Conservation (phyloP, 2,329 filamentous ascomycete genomes). For the Claviceps quebecensis region DNA sequence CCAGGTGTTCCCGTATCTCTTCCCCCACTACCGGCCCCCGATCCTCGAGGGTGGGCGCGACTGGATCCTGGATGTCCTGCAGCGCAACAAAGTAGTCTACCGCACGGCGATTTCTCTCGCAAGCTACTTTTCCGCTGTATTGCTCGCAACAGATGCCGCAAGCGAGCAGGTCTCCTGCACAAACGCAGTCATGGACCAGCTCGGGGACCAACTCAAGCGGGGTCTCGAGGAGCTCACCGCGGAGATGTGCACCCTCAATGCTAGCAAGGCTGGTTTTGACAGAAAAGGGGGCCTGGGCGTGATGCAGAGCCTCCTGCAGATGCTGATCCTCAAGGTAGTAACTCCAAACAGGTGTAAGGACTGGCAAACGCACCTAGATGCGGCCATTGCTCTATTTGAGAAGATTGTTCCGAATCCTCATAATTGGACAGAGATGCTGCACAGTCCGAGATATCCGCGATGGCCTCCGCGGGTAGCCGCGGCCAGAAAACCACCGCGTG, state of each 20-base stretch:
- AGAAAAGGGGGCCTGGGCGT: constrained; percentile 23
- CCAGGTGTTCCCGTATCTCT: constrained; percentile 46
- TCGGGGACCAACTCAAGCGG: constrained; percentile 30
- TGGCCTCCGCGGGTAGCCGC: constrained; percentile 19
- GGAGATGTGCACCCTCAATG: constrained; percentile 25
- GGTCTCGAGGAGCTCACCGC: constrained; percentile 29
- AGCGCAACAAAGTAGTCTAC: constrained; percentile 42
- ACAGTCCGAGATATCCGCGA: constrained; percentile 12
- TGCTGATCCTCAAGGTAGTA: constrained; percentile 38
- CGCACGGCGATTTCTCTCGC: constrained; percentile 42
- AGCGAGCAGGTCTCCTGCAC: constrained; percentile 22
- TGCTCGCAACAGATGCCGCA: constrained; percentile 22
- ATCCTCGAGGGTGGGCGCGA: constrained; percentile 41
- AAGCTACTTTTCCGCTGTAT: constrained; percentile 40
- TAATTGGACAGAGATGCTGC: constrained; percentile 23
- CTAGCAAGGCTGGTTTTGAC: constrained; percentile 15
- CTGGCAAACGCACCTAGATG: constrained; percentile 36
- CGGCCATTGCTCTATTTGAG: constrained; percentile 33
- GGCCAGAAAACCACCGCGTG: constrained; percentile 24
- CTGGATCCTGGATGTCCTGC: constrained; percentile 44
- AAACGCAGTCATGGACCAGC: constrained; percentile 21
- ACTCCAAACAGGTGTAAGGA: constrained; percentile 28
- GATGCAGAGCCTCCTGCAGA: constrained; percentile 37
- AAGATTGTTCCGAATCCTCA: constrained; percentile 27
- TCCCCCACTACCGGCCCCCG: constrained; percentile 46